Percentiles rank a stretch among this genome's conserved stretches.
These are phyloP conservation scores for Diaporthe sp. DNA, from an alignment of 2,329 filamentous ascomycete species.

Conservation along the genomic window DNA sequence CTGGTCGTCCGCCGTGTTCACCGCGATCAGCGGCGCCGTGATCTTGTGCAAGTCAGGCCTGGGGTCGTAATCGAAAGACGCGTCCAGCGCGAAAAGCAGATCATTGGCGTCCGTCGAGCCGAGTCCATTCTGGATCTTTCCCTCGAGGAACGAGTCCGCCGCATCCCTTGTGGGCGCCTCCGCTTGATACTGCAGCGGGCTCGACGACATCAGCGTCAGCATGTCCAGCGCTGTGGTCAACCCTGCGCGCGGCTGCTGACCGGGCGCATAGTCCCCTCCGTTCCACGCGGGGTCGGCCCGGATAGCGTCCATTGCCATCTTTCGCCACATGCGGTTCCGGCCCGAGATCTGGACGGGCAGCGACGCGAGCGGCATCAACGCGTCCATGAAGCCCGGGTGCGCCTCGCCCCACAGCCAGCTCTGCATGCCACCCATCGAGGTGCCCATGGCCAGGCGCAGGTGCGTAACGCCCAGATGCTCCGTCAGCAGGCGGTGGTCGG, in stretches of 20 bases:
- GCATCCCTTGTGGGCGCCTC: slow-evolving; percentile 36
- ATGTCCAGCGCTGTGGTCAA: slow-evolving; percentile 37
- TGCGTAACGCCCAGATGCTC: slow-evolving; percentile 39
- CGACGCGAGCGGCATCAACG: slow-evolving; percentile 39
- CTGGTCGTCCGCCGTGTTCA: slow-evolving; percentile 43
- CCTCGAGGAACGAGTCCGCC: slow-evolving; percentile 39
- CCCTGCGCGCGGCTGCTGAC: slow-evolving; percentile 35
- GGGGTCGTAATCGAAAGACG: slow-evolving; percentile 42
- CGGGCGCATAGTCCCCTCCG: slow-evolving; percentile 36
- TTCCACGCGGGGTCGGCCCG: slow-evolving; percentile 37
- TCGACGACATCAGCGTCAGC: slow-evolving; percentile 38
- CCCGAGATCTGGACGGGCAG: slow-evolving; percentile 40
- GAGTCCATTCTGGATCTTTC: slow-evolving; percentile 24
- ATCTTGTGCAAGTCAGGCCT: slow-evolving; percentile 37
- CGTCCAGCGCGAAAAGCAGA: slow-evolving; percentile 37
- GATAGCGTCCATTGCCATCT: slow-evolving; percentile 41
- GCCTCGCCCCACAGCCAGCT: slow-evolving; percentile 39
- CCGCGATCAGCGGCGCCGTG: slow-evolving; percentile 38
- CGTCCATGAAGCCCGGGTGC: slow-evolving; percentile 39
- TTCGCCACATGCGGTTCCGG: slow-evolving; percentile 41
- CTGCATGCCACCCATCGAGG: slow-evolving; percentile 42
- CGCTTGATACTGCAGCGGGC: slow-evolving; percentile 38
- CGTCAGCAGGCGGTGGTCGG: slow-evolving; percentile 40
- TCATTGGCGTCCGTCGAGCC: slow-evolving; percentile 38
- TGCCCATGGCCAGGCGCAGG: slow-evolving; percentile 39